Evolutionary conservation across 2,329 filamentous ascomycete genomes (phyloP), one percentile per base, ranked within the genome.

Genomic region (Colletotrichum lini): DNA sequence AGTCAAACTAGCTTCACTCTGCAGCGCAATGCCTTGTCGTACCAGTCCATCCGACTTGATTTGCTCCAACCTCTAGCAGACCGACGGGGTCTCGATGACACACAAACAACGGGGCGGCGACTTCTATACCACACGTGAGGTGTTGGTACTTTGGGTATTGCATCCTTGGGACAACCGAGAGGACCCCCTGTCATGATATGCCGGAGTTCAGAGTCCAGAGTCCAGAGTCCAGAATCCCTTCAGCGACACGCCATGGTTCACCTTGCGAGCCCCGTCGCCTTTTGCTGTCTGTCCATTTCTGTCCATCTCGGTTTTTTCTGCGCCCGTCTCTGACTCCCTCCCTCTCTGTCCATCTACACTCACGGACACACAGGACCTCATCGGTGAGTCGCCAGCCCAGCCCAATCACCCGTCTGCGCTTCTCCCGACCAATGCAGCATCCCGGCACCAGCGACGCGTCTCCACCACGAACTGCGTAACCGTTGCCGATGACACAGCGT

Each of bases 31-130:
- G 42, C 65, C 61, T 57, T 52, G 65, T 44, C 65, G 38, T 60
- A 16, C 38, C n/a, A 44, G 38, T 38, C 16, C 47, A 47, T 67
- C 64, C 40, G 52, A 44, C 59, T 50, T 52, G 52, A 45, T 45
- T 54, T 21, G 53, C 49, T 54, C 57, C 65, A 42, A 58, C 30
- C 42, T 65, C 30, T 47, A 60, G 23, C 61, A 53, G 7, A 35
- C 56, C 44, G 67, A 18, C 67, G 38, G 3, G 42, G 67, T 49
- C 65, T 57, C 38, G 65, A 64, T 72, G 69, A 64, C 69, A 72
- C 52, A 59, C 30, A 49, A 68, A 47, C 23, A 56, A 57, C 64
- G 57, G 68, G 68, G 68, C 64, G n/a, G 42, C 26, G 23, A 30
- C 40, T 30, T 65, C 23, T 16, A n/a, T 9, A 9, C 30, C 9